Evolutionary conservation across 2,329 filamentous ascomycete species (phyloP).

Genomic region (Pestalotiopsis fici): DNA sequence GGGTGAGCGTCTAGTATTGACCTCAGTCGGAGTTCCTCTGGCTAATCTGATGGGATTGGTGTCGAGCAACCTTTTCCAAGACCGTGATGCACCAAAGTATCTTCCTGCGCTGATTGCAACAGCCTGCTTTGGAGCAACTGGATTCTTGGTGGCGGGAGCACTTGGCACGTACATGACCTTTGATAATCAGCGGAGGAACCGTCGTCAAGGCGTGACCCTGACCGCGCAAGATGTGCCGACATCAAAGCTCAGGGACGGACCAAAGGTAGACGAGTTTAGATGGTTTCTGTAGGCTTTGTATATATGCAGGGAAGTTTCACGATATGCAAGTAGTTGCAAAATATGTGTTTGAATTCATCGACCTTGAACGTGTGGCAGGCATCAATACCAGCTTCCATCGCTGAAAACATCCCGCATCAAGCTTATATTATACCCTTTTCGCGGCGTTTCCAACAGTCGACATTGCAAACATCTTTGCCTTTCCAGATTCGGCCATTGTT

Average conservation of each 20-base stretch:
- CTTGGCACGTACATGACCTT: constrained; percentile 65
- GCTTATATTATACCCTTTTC: too few species aligned
- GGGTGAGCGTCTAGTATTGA: constrained; percentile 69
- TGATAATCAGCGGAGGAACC: constrained; percentile 65
- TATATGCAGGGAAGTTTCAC: not conserved
- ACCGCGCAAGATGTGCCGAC: constrained; percentile 60
- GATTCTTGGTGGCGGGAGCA: constrained; percentile 53
- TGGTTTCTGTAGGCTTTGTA: constrained; percentile 49
- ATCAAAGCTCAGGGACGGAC: constrained; percentile 55
- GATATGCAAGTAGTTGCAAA: not conserved
- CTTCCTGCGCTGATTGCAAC: constrained; percentile 66
- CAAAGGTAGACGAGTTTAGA: constrained; percentile 52
- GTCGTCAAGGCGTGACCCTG: constrained; percentile 53
- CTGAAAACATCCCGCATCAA: too few species aligned
- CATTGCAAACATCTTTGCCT: too few species aligned
- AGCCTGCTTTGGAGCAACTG: constrained; percentile 62
- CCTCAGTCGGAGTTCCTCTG: constrained; percentile 71
- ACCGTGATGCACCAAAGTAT: constrained; percentile 66
- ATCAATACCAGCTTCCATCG: too few species aligned
- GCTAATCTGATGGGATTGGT: constrained; percentile 79
- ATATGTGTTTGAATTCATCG: not conserved
- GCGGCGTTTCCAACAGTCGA: too few species aligned
- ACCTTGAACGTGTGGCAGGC: not conserved
- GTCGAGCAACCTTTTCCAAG: constrained; percentile 66
- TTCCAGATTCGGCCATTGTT: too few species aligned